Base-by-base conservation (phyloP, 805 yeast species). In the Cyberlindnera maclurae region DNA sequence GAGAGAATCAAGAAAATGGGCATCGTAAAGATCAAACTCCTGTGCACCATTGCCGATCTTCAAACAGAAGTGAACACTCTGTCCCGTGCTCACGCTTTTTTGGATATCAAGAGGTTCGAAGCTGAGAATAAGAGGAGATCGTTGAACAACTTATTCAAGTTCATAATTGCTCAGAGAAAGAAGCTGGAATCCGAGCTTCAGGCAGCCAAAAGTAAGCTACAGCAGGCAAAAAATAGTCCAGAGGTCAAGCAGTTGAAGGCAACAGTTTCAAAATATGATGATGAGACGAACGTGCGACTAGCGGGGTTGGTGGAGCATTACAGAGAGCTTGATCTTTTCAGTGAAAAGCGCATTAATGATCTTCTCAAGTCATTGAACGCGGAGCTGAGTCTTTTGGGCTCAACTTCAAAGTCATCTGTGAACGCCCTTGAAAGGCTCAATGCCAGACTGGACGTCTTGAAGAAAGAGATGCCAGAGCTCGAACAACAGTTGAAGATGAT, bases 341-440 rank as follows among this genome's bases (percentile, higher is more conserved):
- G 64, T 15, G 67, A 68, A 42, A 44, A 40, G 4, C 50, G 50
- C 34, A 55, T 78, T 9, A 43, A 59, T 26, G 67, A 60, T 11
- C 63, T 60, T 34, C 67, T 77, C 24, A 62, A 61, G 18, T 58
- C 64, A 27, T 57, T 77, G 18, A 70, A 70, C 35, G 73, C 75
- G 15, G 81, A 72, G 37, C 45, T 67, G 27, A 49, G 54, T 12
- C 50, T 60, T 41, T 36, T 62, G 18, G 55, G 56, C 3, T 62
- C 64, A 34, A 58, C 63, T 31, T 67, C 67, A 38, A 61, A 56
- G 30, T 62, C 71, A 1, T 60, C 70, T 0, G 47, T 66, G 15
- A 55, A 55, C 3, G 57, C 59, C 16, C 45, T 67, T 34, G 60
- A 59, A 31, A 47, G 44, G 36, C 50, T 58, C 8, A 60, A 54